Percentiles rank a stretch among this genome's conserved stretches.
These are phyloP conservation scores for Xerocomellus dryophilus DNA, from an alignment of 768 basidiomycete genomes.

Conservation along the genomic window DNA sequence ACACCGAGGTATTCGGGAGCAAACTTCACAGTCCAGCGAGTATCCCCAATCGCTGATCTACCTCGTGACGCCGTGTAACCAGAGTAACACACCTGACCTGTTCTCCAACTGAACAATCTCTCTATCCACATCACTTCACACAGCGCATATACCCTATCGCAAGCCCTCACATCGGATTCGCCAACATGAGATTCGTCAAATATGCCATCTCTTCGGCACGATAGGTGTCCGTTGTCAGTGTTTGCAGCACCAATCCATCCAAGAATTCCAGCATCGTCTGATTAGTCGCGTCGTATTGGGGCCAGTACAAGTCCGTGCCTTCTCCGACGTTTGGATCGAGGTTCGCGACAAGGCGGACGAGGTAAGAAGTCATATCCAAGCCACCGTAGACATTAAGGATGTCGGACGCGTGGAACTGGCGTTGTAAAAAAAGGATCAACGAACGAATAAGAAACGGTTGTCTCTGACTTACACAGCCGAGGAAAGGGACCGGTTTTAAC, in stretches of 20 bases:
- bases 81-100: no score
- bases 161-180: slow-evolving; percentile 1
- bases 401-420: slow-evolving; percentile 44
- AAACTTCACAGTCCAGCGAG: no score
- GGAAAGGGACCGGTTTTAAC: slow-evolving; percentile 38
- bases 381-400: slow-evolving; percentile 40
- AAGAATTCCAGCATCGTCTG: slow-evolving; percentile 41
- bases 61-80: no score
- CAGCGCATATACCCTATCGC: no score
- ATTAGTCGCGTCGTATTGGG: slow-evolving; percentile 36
- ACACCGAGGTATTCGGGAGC: no score
- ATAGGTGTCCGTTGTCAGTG: slow-evolving; percentile 43
- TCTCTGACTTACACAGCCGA: slow-evolving; percentile 41
- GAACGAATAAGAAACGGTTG: not conserved
- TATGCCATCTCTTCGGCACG: slow-evolving; percentile 38
- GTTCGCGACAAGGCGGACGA: slow-evolving; percentile 21
- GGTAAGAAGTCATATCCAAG: slow-evolving; percentile 41
- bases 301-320: slow-evolving; percentile 38
- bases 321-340: slow-evolving; percentile 39
- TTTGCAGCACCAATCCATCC: slow-evolving; percentile 34
- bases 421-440: not conserved
- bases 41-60: no score
- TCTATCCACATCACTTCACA: no score
- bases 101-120: no score
- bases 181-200: slow-evolving; percentile 18